Conservation (phyloP, 441 rosid species). For the Erodium trifolium region DNA sequence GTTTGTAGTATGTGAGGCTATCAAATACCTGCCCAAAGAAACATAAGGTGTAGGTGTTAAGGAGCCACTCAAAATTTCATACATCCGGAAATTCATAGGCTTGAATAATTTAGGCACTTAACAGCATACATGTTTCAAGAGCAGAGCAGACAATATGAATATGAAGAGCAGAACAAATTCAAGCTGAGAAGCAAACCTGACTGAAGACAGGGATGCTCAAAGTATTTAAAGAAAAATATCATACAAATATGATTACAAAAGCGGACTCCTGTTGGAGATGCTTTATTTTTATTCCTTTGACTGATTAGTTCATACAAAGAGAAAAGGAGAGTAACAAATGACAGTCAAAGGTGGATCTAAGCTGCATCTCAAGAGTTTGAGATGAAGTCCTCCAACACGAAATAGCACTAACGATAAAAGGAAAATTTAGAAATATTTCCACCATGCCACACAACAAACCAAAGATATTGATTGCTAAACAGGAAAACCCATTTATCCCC, state of each 20-base stretch:
- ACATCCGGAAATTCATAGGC: too few species aligned
- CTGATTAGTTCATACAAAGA: neutral
- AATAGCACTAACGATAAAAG: neutral
- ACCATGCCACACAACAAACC: neutral
- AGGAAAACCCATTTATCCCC: neutral
- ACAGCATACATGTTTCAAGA: too few species aligned
- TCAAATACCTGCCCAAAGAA: constrained; percentile 55
- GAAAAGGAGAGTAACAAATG: neutral
- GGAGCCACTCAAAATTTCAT: too few species aligned
- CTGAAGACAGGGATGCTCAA: too few species aligned
- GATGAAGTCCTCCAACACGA: neutral
- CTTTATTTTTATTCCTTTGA: neutral
- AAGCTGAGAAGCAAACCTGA: too few species aligned
- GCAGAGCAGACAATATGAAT: too few species aligned
- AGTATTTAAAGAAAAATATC: neutral
- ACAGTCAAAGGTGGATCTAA: neutral
- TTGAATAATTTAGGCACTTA: too few species aligned
- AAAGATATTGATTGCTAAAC: neutral
- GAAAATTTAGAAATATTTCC: neutral
- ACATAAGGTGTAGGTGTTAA: neutral
- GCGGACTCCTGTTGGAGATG: neutral
- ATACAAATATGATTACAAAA: neutral
- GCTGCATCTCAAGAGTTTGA: neutral
- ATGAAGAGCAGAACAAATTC: too few species aligned
- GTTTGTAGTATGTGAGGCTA: constrained; percentile 89